Conservation (phyloP, 1,284 basidiomycete genomes). For the Cystobasidium slooffiae region DNA sequence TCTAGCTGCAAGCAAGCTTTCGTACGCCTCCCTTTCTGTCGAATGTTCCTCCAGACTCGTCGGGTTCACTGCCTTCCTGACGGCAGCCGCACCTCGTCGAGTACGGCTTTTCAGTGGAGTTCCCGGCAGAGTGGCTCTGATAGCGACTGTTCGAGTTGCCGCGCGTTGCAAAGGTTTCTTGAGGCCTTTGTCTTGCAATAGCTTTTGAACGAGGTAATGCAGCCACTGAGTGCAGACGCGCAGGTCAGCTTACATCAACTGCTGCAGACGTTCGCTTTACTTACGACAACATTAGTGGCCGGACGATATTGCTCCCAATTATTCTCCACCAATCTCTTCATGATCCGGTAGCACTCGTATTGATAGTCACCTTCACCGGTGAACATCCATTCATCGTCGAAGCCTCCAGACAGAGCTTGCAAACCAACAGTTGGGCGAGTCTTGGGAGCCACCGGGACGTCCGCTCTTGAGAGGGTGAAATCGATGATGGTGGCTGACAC, state of each 20-base stretch:
- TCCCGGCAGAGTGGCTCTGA: slow-evolving; percentile 1
- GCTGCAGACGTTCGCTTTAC: slow-evolving; percentile 48
- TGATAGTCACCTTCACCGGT: slow-evolving; percentile 76
- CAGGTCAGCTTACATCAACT: not conserved
- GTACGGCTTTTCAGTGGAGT: slow-evolving; percentile 11
- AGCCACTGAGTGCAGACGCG: slow-evolving; percentile 68
- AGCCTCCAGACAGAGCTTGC: slow-evolving; percentile 52
- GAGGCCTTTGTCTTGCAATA: slow-evolving; percentile 71
- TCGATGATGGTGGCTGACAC: slow-evolving; percentile 87
- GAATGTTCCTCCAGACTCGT: not conserved
- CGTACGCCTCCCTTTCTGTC: slow-evolving; percentile 35
- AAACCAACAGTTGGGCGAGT: not conserved
- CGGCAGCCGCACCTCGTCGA: not conserved
- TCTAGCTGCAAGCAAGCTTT: slow-evolving; percentile 32
- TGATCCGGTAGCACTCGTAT: slow-evolving; percentile 91
- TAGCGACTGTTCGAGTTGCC: not conserved
- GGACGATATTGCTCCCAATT: slow-evolving; percentile 77
- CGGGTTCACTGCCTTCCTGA: not conserved
- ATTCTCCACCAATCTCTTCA: slow-evolving; percentile 67
- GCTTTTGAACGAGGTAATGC: slow-evolving; percentile 73
- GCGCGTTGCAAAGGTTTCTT: slow-evolving; percentile 56
- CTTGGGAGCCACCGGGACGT: slow-evolving; percentile 61
- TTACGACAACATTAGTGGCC: slow-evolving; percentile 84
- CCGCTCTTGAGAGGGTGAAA: slow-evolving; percentile 78
- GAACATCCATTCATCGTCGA: slow-evolving; percentile 57